Evolutionary conservation across 192 early-diverging fungal species (phyloP), one percentile per base, ranked within the genome.

Genomic region (Coemansia sp.): DNA sequence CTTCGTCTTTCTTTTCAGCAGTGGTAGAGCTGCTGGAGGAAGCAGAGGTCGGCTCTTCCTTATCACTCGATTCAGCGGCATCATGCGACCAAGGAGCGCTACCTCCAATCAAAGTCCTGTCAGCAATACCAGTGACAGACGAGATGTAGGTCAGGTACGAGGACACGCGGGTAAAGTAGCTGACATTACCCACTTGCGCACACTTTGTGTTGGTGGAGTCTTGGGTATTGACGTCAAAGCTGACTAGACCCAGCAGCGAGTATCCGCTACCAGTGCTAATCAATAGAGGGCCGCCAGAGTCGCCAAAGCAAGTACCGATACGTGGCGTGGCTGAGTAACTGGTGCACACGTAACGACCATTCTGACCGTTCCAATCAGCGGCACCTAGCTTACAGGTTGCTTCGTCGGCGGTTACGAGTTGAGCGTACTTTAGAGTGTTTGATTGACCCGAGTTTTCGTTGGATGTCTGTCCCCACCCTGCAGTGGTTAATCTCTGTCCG

Each of bases 231-330:
- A 80, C 78, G 35, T 80, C 78, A 48, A 80, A 83, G 73, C 76
- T 79, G 51, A 78, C 77, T 3, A 83, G 37, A 10, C 82, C 82
- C 39, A 79, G 40, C 14, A 76, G 68, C n/a, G 65, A 37, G 63
- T 75, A 80, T 6, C 69, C 71, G 51, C 59, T 40, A 28, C 63
- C 70, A 7, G 51, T 62, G 39, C 63, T 65, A 24, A 69, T 26
- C 33, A 79, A 62, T 13, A 83, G 66, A 0, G 82, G 82, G n/a
- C 82, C 82, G 33, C 82, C 82, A 28, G 72, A 75, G 60, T 83
- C 82, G 35, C 76, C 82, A 39, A 75, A 75, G 62, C 82, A 83
- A 9, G 76, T 83, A n/a, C 82, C 76, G 46, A 76, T 67, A 0
- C 65, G 60, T 33, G 71, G 71, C 2, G 77, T 67, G 10, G 77